These are phyloP conservation scores for Glebionis coronaria DNA, from an alignment of 129 eudicot genomes.

Conservation along the genomic window DNA sequence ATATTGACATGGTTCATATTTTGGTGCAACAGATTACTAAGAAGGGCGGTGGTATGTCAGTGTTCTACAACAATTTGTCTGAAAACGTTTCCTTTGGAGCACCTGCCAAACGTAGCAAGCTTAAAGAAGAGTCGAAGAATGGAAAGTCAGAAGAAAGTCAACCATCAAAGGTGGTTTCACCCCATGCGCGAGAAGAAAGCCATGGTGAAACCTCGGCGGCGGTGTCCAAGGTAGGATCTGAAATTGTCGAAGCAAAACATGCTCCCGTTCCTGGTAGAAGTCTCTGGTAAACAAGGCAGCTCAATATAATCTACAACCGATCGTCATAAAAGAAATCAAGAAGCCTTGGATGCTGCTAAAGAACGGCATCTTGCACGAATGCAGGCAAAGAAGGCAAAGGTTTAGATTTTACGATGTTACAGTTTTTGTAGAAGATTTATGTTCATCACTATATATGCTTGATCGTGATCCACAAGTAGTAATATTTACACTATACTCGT, in stretches of 20 bases:
- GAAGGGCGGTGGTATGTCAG: slow-evolving; percentile 67
- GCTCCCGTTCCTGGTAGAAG: slow-evolving; percentile 32
- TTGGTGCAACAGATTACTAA: slow-evolving; percentile 58
- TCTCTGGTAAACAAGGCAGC: slow-evolving; percentile 32
- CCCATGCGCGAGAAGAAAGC: slow-evolving; percentile 22
- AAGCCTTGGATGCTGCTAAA: slow-evolving; percentile 88
- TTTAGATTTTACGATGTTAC: not conserved
- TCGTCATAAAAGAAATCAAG: slow-evolving; percentile 72
- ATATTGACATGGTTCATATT: not conserved
- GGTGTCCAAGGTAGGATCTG: slow-evolving; percentile 32
- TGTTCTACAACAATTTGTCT: slow-evolving; percentile 68
- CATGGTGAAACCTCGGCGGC: slow-evolving; percentile 26
- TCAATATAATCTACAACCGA: slow-evolving; percentile 36
- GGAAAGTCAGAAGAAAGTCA: slow-evolving; percentile 25
- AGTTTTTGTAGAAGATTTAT: not conserved
- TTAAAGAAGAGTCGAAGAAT: slow-evolving; percentile 30
- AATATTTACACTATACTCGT: too few relatives aligned
- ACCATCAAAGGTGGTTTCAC: slow-evolving; percentile 26
- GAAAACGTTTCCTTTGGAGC: slow-evolving; percentile 88
- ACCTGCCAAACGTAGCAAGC: slow-evolving; percentile 29
- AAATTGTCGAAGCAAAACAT: slow-evolving; percentile 23
- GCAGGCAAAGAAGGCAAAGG: slow-evolving; percentile 67
- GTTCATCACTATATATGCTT: slow-evolving; percentile 4
- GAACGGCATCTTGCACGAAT: slow-evolving; percentile 76
- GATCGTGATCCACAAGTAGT: not conserved